Base-by-base conservation (phyloP, 2,329 filamentous ascomycete genomes). In the Phymatotrichopsis omnivora region DNA sequence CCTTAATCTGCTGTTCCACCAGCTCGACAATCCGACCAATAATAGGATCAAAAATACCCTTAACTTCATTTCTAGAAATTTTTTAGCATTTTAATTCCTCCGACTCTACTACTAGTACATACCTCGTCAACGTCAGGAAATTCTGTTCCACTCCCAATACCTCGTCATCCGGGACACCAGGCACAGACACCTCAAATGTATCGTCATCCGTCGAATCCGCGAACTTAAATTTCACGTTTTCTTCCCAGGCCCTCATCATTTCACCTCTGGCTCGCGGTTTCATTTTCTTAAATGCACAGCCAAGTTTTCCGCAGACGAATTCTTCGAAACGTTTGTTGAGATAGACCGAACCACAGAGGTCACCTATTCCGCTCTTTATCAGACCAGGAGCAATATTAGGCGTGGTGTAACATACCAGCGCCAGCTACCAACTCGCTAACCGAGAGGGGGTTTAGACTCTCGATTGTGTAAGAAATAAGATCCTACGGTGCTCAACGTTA, bases 221-320 rank as follows among this genome's bases (percentile, higher is more conserved):
- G 60, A 87, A 89, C n/a, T n/a, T n/a, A n/a, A n/a, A n/a, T 64
- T 89, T 89, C 11, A 89, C 82, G 60, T 85, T 86, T 60, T 87
- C 82, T 58, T 89, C 83, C 62, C 85, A 89, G 60, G 85, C 86
- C 44, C 76, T 74, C 39, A 87, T 67, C 2, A 78, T 83, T 66
- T 69, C 69, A 44, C 66, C 45, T 41, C 55, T 49, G 8, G 51
- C 54, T 46, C 54, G 53, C 11, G 45, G 42, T 24, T 54, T 56
- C 47, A 57, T n/a, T n/a, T n/a, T n/a, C n/a, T n/a, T n/a, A n/a
- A n/a, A n/a, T n/a, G n/a, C n/a, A n/a, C n/a, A n/a, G n/a, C 82
- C 82, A 7, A 87, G 72, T 1, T 82, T 73, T 45, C 64, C 68
- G 55, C 74, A 73, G 29, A 87, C 78, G 57, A 85, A 76, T 58